Conservation (phyloP, 2,329 filamentous ascomycete genomes). For the Monosporascus cannonballus region DNA sequence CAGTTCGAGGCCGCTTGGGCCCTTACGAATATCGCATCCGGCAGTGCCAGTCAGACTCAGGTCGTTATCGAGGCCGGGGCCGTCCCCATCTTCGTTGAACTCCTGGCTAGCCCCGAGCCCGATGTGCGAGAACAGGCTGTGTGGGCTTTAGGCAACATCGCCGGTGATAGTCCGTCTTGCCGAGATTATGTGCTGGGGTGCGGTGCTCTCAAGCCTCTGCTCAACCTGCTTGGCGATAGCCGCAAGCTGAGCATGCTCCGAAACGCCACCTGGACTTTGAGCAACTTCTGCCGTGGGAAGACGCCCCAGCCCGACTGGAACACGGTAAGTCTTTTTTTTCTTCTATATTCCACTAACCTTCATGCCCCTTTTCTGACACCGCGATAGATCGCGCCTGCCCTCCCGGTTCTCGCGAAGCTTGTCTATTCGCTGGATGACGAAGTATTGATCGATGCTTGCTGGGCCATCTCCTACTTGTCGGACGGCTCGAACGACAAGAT, state of each 20-base stretch:
- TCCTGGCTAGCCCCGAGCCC: slow-evolving; percentile 90
- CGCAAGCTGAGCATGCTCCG: slow-evolving; percentile 98
- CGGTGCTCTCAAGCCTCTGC: slow-evolving; percentile 83
- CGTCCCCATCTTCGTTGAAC: slow-evolving; percentile 96
- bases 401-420: slow-evolving; percentile 92
- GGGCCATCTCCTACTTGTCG: slow-evolving; percentile 97
- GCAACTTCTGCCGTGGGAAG: slow-evolving; percentile 99
- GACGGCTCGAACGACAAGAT: slow-evolving; percentile 99
- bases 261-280: slow-evolving; percentile 97
- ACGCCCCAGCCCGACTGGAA: slow-evolving; percentile 97
- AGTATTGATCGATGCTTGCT: slow-evolving; percentile 97
- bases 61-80: slow-evolving; percentile 98
- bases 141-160: slow-evolving; percentile 98
- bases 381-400: slow-evolving; percentile 78
- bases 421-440: slow-evolving; percentile 98
- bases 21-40: slow-evolving; percentile 97
- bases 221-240: slow-evolving; percentile 88
- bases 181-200: slow-evolving; percentile 92
- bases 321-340: slow-evolving; percentile 62
- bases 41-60: slow-evolving; percentile 94
- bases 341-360: not conserved
- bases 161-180: slow-evolving; percentile 95
- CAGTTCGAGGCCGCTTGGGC: slow-evolving; percentile 99
- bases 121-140: slow-evolving; percentile 98
- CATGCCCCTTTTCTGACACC: slow-evolving; percentile 5